Conservation (phyloP, 164 flowering plant genomes). For the Tetracentron sinense region DNA sequence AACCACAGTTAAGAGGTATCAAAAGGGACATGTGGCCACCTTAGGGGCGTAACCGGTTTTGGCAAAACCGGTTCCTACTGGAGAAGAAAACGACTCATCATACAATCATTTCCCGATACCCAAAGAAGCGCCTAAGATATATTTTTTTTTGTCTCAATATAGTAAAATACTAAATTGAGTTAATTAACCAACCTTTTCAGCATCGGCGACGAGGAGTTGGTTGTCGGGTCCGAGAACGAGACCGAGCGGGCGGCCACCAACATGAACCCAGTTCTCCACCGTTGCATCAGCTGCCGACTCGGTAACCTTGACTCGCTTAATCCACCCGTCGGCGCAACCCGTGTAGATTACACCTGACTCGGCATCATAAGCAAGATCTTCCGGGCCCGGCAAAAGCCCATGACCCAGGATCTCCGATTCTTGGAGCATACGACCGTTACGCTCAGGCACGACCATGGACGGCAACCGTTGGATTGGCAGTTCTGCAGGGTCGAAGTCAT, state of each 20-base stretch:
- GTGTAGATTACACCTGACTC: constrained; percentile 30
- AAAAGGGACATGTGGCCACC: too few species aligned
- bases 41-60: too few species aligned
- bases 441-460: constrained; percentile 7
- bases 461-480: constrained; percentile 26
- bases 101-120: too few species aligned
- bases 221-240: constrained; percentile 24
- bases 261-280: constrained; percentile 26
- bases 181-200: constrained; percentile 21
- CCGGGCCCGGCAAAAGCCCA: constrained; percentile 34
- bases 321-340: constrained; percentile 49
- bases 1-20: too few species aligned
- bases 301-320: constrained; percentile 31
- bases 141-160: too few species aligned
- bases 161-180: too few species aligned
- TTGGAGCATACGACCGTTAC: constrained; percentile 24
- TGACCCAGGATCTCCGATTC: constrained; percentile 29
- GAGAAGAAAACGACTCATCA: too few species aligned
- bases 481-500: constrained; percentile 35
- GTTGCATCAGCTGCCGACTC: constrained; percentile 15
- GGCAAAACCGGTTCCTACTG: too few species aligned
- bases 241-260: constrained; percentile 42
- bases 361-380: constrained; percentile 36
- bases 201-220: constrained; percentile 32
- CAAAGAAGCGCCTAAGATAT: too few species aligned